These are phyloP conservation scores for Didymella keratinophila DNA, from an alignment of 2,329 filamentous ascomycete genomes.

Conservation along the genomic window DNA sequence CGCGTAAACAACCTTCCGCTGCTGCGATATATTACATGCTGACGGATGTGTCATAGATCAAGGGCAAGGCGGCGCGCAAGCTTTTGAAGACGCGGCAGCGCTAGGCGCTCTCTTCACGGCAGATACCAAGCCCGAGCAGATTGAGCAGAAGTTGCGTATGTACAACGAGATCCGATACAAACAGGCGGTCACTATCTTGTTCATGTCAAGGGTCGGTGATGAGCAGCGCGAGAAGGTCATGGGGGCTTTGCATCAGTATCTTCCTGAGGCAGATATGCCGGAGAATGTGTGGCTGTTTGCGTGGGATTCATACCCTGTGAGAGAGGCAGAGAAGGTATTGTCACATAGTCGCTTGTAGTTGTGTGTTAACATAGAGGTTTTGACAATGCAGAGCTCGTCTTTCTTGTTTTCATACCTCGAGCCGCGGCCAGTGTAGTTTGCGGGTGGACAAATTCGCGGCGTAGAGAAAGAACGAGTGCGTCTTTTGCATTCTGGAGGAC, in stretches of 20 bases:
- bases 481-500: no score
- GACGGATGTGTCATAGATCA: not conserved
- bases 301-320: not conserved
- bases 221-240: not conserved
- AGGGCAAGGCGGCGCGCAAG: not conserved
- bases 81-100: not conserved
- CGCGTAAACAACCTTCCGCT: not conserved
- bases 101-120: not conserved
- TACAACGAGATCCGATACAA: not conserved
- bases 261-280: not conserved
- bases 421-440: no score
- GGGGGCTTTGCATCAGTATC: not conserved
- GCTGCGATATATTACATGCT: not conserved
- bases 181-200: not conserved
- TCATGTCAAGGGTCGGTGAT: not conserved
- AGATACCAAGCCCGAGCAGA: not conserved
- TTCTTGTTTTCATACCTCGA: no score
- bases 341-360: not conserved
- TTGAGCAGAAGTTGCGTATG: not conserved
- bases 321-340: not conserved
- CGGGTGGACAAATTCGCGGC: no score
- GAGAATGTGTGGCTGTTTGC: not conserved
- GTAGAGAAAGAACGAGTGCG: no score
- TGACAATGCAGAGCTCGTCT: no score
- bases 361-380: not conserved